Percentiles rank a stretch among this genome's conserved stretches.
phyloP scores from a whole-genome alignment of 441 rosid species.

The Populus trichocarpa region DNA sequence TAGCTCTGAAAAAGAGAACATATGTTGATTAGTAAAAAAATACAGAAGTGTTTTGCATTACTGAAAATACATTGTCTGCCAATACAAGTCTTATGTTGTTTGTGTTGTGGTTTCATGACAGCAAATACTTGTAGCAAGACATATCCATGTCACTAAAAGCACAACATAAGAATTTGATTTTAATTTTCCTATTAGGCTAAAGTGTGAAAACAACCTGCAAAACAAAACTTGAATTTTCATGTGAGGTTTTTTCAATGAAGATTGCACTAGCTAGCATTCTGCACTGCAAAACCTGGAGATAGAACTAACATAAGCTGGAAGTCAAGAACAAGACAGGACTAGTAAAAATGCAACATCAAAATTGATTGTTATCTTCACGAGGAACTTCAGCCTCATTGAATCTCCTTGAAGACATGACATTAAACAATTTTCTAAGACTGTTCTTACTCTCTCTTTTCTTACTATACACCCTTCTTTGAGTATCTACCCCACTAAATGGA shows the following conservation, averaged over 20 bases:
- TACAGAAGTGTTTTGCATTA: too few species aligned
- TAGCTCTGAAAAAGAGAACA: background rate
- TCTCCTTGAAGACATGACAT: slow-evolving; percentile 37
- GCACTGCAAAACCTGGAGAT: slow-evolving; percentile 8
- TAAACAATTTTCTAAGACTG: slow-evolving; percentile 61
- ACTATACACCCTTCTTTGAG: slow-evolving; percentile 18
- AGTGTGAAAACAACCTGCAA: background rate
- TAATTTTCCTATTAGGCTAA: background rate
- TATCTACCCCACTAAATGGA: slow-evolving; percentile 19
- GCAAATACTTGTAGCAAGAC: background rate
- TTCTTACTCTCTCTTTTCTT: slow-evolving; percentile 44
- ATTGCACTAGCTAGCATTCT: background rate
- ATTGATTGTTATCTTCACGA: slow-evolving; percentile 7
- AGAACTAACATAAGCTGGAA: background rate
- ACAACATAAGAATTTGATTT: background rate
- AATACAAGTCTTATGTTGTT: background rate
- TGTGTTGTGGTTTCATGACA: background rate
- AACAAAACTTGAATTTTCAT: background rate
- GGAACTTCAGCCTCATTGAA: slow-evolving; percentile 29
- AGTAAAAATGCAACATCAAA: slow-evolving; percentile 1
- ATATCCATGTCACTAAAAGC: background rate
- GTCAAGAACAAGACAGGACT: background rate
- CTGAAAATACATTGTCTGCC: background rate
- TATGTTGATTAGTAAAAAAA: too few species aligned
- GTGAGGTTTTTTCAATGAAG: background rate